Conservation (phyloP, 1,284 basidiomycete genomes). For the Dichomitus squalens region DNA sequence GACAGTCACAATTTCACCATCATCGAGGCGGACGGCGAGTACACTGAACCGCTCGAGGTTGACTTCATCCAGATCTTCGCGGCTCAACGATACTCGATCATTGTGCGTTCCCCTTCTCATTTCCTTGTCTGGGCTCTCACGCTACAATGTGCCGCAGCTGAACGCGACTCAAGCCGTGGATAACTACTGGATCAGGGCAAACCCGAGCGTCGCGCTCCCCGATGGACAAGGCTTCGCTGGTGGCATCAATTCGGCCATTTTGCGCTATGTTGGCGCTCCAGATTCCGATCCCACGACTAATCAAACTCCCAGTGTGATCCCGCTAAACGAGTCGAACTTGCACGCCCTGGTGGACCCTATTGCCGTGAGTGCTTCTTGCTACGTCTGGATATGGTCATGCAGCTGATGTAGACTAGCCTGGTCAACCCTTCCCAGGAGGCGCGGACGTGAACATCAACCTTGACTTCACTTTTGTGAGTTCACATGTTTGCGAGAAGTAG, state of each 20-base stretch:
- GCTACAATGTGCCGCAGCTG: background rate
- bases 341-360: slow-evolving; percentile 13
- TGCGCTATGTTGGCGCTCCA: slow-evolving; percentile 52
- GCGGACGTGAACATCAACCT: slow-evolving; percentile 33
- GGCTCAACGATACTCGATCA: slow-evolving; percentile 41
- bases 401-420: slow-evolving; percentile 26
- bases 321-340: slow-evolving; percentile 35
- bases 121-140: background rate
- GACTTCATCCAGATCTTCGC: slow-evolving; percentile 38
- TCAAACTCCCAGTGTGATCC: slow-evolving; percentile 10
- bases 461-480: slow-evolving; percentile 13
- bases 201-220: slow-evolving; percentile 30
- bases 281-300: slow-evolving; percentile 42
- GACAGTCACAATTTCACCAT: slow-evolving; percentile 38
- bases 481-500: background rate
- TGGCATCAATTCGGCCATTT: slow-evolving; percentile 52
- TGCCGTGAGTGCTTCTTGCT: slow-evolving; percentile 6
- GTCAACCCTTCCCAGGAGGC: slow-evolving; percentile 26
- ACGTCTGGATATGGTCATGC: background rate
- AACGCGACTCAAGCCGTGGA: slow-evolving; percentile 19
- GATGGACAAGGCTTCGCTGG: slow-evolving; percentile 35
- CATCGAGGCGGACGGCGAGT: slow-evolving; percentile 37
- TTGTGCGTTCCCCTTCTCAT: slow-evolving; percentile 10
- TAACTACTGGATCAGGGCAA: slow-evolving; percentile 28
- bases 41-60: slow-evolving; percentile 35